phyloP scores from a whole-genome alignment of 805 yeast species.

The Cyberlindnera americana region DNA sequence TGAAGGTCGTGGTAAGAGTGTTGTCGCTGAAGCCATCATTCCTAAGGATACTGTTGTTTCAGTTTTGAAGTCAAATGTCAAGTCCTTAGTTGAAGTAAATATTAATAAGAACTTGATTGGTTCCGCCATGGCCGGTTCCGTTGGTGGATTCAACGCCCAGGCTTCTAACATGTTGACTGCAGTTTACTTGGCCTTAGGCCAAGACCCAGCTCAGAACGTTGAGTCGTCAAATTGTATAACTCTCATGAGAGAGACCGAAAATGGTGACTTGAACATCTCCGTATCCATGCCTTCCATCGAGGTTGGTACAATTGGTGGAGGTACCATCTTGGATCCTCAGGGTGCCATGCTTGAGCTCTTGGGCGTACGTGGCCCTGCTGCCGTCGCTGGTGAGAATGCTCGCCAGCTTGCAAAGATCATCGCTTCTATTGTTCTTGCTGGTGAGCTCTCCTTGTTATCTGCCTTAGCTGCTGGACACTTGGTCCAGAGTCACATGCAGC shows the following conservation, averaged over 20 bases:
- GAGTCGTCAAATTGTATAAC: constrained; percentile 98
- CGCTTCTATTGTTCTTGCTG: constrained; percentile 94
- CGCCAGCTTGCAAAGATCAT: constrained; percentile 88
- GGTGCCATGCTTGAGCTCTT: constrained; percentile 91
- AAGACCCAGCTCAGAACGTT: constrained; percentile 99
- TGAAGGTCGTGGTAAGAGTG: constrained; percentile 97
- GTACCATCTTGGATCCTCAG: constrained; percentile 96
- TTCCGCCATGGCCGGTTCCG: constrained; percentile 96
- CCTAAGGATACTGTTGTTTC: constrained; percentile 77
- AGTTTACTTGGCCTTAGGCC: constrained; percentile 91
- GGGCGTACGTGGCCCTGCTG: constrained; percentile 94
- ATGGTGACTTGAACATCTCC: constrained; percentile 82
- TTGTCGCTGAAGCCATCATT: constrained; percentile 92
- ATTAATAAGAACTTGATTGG: constrained; percentile 89
- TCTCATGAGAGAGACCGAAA: constrained; percentile 71
- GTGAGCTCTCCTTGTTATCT: constrained; percentile 89
- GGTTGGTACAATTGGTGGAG: constrained; percentile 99
- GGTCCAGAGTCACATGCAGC: constrained; percentile 96
- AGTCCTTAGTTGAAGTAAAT: constrained; percentile 87
- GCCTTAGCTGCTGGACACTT: constrained; percentile 98
- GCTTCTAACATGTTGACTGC: constrained; percentile 97
- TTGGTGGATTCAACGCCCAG: constrained; percentile 98
- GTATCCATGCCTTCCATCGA: constrained; percentile 99
- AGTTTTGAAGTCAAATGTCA: constrained; percentile 89
- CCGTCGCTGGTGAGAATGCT: constrained; percentile 91